Evolutionary conservation across 768 basidiomycete species (phyloP).

Genomic region (Mycena haematopus): DNA sequence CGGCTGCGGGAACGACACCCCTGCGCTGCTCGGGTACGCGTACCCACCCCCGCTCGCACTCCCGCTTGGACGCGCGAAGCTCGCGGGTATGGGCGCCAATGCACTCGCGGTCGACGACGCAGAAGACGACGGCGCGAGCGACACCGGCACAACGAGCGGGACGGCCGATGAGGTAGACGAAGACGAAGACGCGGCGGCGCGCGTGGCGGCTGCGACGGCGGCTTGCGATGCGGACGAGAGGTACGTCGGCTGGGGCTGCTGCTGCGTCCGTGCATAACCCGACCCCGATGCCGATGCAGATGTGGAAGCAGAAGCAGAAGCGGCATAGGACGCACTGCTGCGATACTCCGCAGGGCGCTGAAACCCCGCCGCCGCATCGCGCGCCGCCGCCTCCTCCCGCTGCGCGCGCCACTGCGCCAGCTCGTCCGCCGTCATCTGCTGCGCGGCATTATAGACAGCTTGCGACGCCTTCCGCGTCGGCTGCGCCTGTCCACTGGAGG

Average conservation of each 20-base stretch:
- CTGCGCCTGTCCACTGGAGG: too few relatives aligned
- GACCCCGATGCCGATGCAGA: not conserved
- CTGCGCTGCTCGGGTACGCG: conserved; percentile 1
- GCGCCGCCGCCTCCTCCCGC: conserved; percentile 6
- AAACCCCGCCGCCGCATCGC: conserved; percentile 4
- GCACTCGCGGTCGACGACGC: too few relatives aligned
- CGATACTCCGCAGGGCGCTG: not conserved
- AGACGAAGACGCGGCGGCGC: not conserved
- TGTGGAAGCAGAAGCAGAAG: too few relatives aligned
- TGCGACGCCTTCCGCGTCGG: not conserved
- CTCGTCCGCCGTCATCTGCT: conserved; percentile 13
- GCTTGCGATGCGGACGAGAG: not conserved
- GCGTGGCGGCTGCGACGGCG: not conserved
- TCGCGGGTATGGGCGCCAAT: not conserved
- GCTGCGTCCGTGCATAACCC: too few relatives aligned
- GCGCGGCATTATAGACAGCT: conserved; percentile 1
- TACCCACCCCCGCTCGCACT: not conserved
- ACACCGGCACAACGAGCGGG: too few relatives aligned
- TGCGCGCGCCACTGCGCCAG: conserved; percentile 18
- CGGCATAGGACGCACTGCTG: not conserved
- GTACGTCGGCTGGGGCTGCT: not conserved
- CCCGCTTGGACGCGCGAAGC: not conserved
- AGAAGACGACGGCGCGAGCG: too few relatives aligned
- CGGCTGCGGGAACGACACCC: conserved; percentile 12
- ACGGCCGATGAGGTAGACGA: not conserved